phyloP scores from a whole-genome alignment of 768 basidiomycete genomes.

The Cubamyces sp. region DNA sequence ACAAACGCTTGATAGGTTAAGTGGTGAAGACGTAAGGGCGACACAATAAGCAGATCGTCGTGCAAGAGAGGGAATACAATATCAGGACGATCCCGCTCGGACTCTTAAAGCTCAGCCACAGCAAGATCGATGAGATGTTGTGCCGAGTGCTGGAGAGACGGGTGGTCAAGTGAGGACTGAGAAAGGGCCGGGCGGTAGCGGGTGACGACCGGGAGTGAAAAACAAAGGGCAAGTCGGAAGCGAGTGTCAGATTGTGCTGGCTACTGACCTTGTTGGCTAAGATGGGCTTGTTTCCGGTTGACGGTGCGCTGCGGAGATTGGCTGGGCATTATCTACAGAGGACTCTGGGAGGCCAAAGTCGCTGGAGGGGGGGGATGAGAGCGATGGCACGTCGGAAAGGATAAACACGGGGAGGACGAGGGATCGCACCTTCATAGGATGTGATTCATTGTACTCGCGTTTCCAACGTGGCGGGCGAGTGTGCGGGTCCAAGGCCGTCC shows the following conservation, averaged over 20 bases:
- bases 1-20: constrained; percentile 25
- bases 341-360: constrained; percentile 28
- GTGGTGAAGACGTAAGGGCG: constrained; percentile 23
- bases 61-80: constrained; percentile 12
- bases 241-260: constrained; percentile 22
- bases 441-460: constrained; percentile 51
- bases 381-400: constrained; percentile 35
- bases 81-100: constrained; percentile 18
- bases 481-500: constrained; percentile 42
- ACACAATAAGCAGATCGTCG: constrained; percentile 22
- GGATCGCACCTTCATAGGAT: constrained; percentile 36
- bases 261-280: constrained; percentile 52
- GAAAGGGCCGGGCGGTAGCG: not conserved
- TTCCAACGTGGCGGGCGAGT: constrained; percentile 62
- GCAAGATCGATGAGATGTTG: constrained; percentile 17
- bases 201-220: not conserved
- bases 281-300: constrained; percentile 47
- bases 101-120: constrained; percentile 8
- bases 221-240: constrained; percentile 16
- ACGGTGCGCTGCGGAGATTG: constrained; percentile 63
- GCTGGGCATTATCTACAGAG: constrained; percentile 52
- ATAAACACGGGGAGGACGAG: constrained; percentile 36
- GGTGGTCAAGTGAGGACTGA: constrained; percentile 8
- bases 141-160: constrained; percentile 11
- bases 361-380: constrained; percentile 31